These are phyloP conservation scores for Eutypa lata DNA, from an alignment of 2,329 filamentous ascomycete genomes.

Conservation along the genomic window DNA sequence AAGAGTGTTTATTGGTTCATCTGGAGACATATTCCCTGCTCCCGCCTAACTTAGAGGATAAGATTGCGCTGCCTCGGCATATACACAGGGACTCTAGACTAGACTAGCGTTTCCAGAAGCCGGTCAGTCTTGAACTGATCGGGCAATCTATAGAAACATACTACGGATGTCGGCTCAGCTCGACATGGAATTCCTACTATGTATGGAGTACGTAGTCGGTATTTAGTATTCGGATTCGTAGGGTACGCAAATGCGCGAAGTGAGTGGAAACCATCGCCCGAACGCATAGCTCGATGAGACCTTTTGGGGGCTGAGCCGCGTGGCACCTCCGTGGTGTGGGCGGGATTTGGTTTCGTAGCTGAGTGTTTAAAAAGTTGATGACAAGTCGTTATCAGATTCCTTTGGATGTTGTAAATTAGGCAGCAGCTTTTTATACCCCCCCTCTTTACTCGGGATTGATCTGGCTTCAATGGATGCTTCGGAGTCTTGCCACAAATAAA, in stretches of 20 bases:
- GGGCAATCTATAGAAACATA: not conserved
- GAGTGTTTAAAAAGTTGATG: not conserved
- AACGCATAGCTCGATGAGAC: not conserved
- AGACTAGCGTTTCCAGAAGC: not conserved
- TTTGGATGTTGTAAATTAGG: not conserved
- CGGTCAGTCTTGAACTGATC: no score
- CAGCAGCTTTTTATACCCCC: not conserved
- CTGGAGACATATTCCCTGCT: not conserved
- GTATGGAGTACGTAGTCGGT: no score
- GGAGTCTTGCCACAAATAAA: conserved; percentile 9
- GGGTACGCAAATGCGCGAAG: no score
- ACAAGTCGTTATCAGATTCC: not conserved
- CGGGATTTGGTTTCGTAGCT: not conserved
- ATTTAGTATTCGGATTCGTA: no score
- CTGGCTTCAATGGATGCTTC: conserved; percentile 7
- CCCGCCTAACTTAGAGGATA: not conserved
- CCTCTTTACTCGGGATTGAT: not conserved
- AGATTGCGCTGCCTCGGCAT: no score
- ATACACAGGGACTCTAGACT: not conserved
- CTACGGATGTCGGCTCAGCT: no score
- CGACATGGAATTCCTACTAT: no score
- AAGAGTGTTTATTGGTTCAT: not conserved
- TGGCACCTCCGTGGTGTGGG: not conserved
- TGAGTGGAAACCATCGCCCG: not conserved
- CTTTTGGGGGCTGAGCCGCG: not conserved